phyloP scores from a whole-genome alignment of 352 stramenopile species.

The Globisporangium radiosum region DNA sequence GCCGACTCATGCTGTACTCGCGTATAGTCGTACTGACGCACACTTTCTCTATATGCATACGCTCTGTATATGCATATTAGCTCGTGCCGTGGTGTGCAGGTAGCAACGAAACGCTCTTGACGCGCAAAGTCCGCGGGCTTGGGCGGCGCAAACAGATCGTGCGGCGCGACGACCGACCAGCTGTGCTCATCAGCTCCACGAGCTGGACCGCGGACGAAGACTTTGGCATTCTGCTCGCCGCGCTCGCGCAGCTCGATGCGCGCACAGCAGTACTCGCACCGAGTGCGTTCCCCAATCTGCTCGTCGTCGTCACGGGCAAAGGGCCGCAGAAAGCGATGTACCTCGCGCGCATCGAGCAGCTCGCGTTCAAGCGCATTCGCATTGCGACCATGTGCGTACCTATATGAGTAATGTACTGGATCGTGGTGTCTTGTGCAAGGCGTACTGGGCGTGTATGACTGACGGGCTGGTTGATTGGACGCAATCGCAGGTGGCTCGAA shows the following conservation, averaged over 20 bases:
- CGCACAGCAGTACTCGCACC: conserved; percentile 30
- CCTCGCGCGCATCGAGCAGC: conserved; percentile 63
- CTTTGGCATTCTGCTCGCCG: conserved; percentile 95
- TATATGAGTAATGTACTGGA: too few species aligned
- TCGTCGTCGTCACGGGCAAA: conserved; percentile 97
- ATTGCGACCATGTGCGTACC: conserved; percentile 78
- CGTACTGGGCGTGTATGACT: too few species aligned
- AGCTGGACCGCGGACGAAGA: conserved; percentile 99
- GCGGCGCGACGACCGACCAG: conserved; percentile 46
- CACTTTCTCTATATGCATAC: not conserved
- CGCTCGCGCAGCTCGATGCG: conserved; percentile 76
- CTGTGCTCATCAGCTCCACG: conserved; percentile 92
- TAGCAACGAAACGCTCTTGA: conserved; percentile 62
- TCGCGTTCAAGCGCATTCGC: conserved; percentile 71
- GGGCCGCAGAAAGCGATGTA: conserved; percentile 93
- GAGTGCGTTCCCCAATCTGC: conserved; percentile 66
- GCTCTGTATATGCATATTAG: conserved; percentile 5
- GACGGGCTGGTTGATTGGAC: too few species aligned
- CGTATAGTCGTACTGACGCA: too few species aligned
- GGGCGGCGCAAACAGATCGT: conserved; percentile 25
- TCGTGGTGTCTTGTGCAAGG: too few species aligned
- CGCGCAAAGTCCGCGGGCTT: conserved; percentile 24
- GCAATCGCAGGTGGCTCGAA: conserved; percentile 88
- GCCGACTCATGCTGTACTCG: too few species aligned
- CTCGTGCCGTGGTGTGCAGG: conserved; percentile 31